phyloP scores from a whole-genome alignment of 2,329 filamentous ascomycete species.

The Peltaster fructicola region DNA sequence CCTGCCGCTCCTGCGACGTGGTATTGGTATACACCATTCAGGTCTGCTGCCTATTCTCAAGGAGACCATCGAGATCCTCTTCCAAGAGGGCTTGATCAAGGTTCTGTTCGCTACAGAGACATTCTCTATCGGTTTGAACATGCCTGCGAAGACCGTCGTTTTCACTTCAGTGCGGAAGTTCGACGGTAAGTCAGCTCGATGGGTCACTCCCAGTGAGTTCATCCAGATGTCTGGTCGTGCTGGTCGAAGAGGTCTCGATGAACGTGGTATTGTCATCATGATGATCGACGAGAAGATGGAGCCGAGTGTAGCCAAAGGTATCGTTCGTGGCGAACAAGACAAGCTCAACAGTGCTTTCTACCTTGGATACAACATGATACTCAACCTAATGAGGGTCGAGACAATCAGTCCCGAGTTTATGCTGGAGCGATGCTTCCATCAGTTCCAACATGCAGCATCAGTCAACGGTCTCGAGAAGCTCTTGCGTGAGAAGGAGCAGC shows the following conservation, averaged over 20 bases:
- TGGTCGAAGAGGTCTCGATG: conserved; percentile 89
- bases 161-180: conserved; percentile 95
- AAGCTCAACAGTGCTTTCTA: conserved; percentile 96
- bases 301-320: conserved; percentile 78
- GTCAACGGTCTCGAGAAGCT: conserved; percentile 73
- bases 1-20: conserved; percentile 69
- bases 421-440: conserved; percentile 95
- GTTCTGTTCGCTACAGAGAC: conserved; percentile 96
- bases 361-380: conserved; percentile 96
- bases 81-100: conserved; percentile 96
- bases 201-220: conserved; percentile 87
- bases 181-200: conserved; percentile 63
- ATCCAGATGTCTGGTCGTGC: conserved; percentile 98
- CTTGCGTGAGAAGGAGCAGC: conserved; percentile 57
- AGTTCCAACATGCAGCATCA: conserved; percentile 89
- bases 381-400: conserved; percentile 92
- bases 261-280: conserved; percentile 98
- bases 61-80: conserved; percentile 96
- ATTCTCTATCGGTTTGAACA: conserved; percentile 96
- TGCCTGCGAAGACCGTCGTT: conserved; percentile 98
- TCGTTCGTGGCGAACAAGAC: conserved; percentile 92
- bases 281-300: conserved; percentile 98
- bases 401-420: conserved; percentile 98
- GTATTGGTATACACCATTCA: conserved; percentile 94
- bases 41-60: conserved; percentile 89